phyloP scores from a whole-genome alignment of 352 stramenopile genomes.

The Globisporangium solare region DNA sequence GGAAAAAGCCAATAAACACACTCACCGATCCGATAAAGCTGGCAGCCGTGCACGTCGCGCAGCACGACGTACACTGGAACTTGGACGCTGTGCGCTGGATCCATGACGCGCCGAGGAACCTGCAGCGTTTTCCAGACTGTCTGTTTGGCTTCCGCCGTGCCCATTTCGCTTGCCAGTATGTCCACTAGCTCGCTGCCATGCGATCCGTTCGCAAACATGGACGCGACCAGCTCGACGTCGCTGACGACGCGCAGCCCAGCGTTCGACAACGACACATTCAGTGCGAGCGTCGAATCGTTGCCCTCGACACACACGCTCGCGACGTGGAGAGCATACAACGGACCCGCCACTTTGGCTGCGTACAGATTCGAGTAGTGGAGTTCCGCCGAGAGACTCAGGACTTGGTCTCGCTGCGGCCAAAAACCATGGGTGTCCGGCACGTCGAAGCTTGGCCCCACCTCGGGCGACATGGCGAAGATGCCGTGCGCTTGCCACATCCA shows the following conservation, averaged over 20 bases:
- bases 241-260: slow-evolving; percentile 24
- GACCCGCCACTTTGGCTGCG: slow-evolving; percentile 41
- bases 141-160: slow-evolving; percentile 12
- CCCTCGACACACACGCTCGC: slow-evolving; percentile 9
- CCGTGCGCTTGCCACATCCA: slow-evolving; percentile 81
- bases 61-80: slow-evolving; percentile 39
- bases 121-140: slow-evolving; percentile 3
- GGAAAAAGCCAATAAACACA: slow-evolving; percentile 3
- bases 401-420: slow-evolving; percentile 52
- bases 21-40: slow-evolving; percentile 57
- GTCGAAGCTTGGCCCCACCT: slow-evolving; percentile 67
- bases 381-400: slow-evolving; percentile 54
- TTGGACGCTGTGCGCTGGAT: slow-evolving; percentile 6
- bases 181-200: slow-evolving; percentile 21
- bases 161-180: slow-evolving; percentile 16
- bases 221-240: slow-evolving; percentile 31
- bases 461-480: slow-evolving; percentile 82
- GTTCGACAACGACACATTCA: slow-evolving; percentile 36
- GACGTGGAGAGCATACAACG: slow-evolving; percentile 51
- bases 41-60: slow-evolving; percentile 42
- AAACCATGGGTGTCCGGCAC: slow-evolving; percentile 39
- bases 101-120: slow-evolving; percentile 9
- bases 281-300: slow-evolving; percentile 13
- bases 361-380: slow-evolving; percentile 77
- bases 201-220: slow-evolving; percentile 29